Evolutionary conservation across 805 yeast genomes (phyloP).

Genomic region (Candida glaebosa): DNA sequence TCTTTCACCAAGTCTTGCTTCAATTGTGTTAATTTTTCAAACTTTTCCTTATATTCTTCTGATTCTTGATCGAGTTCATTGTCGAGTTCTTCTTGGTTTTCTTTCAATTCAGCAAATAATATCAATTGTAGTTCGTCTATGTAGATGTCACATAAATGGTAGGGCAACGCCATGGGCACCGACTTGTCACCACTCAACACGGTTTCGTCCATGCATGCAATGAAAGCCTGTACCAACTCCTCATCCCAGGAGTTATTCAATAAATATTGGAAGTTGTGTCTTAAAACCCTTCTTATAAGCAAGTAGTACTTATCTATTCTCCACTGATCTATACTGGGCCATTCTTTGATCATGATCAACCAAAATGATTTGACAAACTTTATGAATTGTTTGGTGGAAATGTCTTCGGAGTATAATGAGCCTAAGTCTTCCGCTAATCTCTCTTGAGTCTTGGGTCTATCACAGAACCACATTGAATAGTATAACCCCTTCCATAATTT

Average conservation of each 20-base stretch:
- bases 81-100: constrained; percentile 39
- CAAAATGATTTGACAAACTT: constrained; percentile 74
- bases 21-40: constrained; percentile 17
- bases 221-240: constrained; percentile 42
- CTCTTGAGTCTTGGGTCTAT: constrained; percentile 90
- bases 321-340: constrained; percentile 81
- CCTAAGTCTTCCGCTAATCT: constrained; percentile 74
- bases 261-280: constrained; percentile 60
- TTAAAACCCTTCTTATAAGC: constrained; percentile 72
- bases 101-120: constrained; percentile 46
- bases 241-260: constrained; percentile 52
- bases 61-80: constrained; percentile 22
- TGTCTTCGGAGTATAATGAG: constrained; percentile 42
- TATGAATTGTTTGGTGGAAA: constrained; percentile 34
- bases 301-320: constrained; percentile 85
- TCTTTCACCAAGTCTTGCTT: constrained; percentile 31
- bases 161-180: constrained; percentile 72
- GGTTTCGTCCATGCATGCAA: constrained; percentile 37
- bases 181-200: constrained; percentile 58
- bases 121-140: constrained; percentile 79
- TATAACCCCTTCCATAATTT: constrained; percentile 96
- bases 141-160: constrained; percentile 80
- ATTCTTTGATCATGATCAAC: constrained; percentile 72
- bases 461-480: constrained; percentile 95
- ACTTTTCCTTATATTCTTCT: constrained; percentile 32